Evolutionary conservation across 225 moss, liverwort and hornwort genomes (phyloP), one percentile per base, ranked within the genome.

Genomic region (Sphagnum tenellum): DNA sequence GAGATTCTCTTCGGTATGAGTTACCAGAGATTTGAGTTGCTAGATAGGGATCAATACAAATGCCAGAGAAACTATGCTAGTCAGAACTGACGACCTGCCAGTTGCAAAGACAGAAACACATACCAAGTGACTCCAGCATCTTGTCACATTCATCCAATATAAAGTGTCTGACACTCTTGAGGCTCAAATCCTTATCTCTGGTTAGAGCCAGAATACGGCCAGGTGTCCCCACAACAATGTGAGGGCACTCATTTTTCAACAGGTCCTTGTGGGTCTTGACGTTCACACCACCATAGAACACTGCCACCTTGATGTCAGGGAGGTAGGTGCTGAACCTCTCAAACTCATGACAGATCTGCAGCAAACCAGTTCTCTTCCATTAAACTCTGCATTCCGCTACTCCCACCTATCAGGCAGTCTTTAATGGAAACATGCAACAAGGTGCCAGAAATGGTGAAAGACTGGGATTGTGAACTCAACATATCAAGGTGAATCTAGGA

Each of bases 121-220:
- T 81, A 81, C 81, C 85, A 48, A 86, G 81, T 29, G 86, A 86
- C 68, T 86, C 86, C 52, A 86, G 79, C 86, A 86, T 86, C 70
- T 86, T 86, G 76, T 86, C 86, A 77, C 86, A 86, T 47, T 86
- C 86, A 60, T 86, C 86, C 12, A 86, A 76, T 13, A 86, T 86
- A 60, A 86, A 86, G 61, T 86, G 86, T 67, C 86, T 79, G 52
- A 86, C 86, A 71, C 86, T 86, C 70, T 86, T 86, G 67, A 86
- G 68, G 60, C 86, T 86, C 49, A 86, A 62, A 73, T 86, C 86
- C 59, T 86, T 86, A 64, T 86, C 86, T 56, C 86, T 82, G 3
- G 86, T 81, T 53, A 86, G 56, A 2, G 78, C 86, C 55, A 86
- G 66, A 61, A 86, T 86, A 48, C 86, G 86, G 13, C 86, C 82